Percentiles rank a stretch among this genome's conserved stretches.
These are phyloP conservation scores for Venturiaceae sp. DNA, from an alignment of 2,329 filamentous ascomycete species.

Conservation along the genomic window DNA sequence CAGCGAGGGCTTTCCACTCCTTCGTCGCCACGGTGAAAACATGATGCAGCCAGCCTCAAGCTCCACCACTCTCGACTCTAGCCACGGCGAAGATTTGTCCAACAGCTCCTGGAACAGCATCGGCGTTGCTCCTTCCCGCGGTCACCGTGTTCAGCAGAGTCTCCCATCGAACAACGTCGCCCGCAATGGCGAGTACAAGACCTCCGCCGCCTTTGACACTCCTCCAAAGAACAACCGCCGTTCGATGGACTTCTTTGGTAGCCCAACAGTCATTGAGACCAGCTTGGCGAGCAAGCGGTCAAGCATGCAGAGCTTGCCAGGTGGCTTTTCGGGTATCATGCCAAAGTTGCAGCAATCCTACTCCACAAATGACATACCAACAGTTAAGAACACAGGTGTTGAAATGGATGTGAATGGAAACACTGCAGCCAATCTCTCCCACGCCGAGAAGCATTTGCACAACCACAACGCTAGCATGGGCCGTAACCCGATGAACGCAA, in stretches of 20 bases:
- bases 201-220: slow-evolving; percentile 24
- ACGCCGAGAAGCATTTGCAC: slow-evolving; percentile 49
- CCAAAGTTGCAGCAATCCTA: slow-evolving; percentile 80
- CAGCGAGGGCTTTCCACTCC: slow-evolving; percentile 80
- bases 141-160: slow-evolving; percentile 47
- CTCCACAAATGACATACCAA: slow-evolving; percentile 82
- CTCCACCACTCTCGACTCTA: slow-evolving; percentile 68
- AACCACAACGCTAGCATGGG: slow-evolving; percentile 77
- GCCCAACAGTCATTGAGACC: neutral
- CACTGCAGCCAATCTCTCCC: slow-evolving; percentile 40
- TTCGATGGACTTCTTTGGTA: slow-evolving; percentile 24
- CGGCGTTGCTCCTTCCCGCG: slow-evolving; percentile 39
- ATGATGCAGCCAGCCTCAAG: slow-evolving; percentile 63
- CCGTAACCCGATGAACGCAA: slow-evolving; percentile 59
- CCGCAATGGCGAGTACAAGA: slow-evolving; percentile 23
- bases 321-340: slow-evolving; percentile 44
- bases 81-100: slow-evolving; percentile 49
- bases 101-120: slow-evolving; percentile 52
- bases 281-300: slow-evolving; percentile 31
- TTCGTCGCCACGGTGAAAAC: slow-evolving; percentile 52
- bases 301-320: slow-evolving; percentile 47
- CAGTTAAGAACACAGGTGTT: slow-evolving; percentile 60
- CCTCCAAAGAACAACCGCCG: slow-evolving; percentile 15
- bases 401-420: slow-evolving; percentile 1
- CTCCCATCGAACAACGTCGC: slow-evolving; percentile 51